Evolutionary conservation across 257 asterid genomes (phyloP).

Genomic region (Solanum chmielewskii): DNA sequence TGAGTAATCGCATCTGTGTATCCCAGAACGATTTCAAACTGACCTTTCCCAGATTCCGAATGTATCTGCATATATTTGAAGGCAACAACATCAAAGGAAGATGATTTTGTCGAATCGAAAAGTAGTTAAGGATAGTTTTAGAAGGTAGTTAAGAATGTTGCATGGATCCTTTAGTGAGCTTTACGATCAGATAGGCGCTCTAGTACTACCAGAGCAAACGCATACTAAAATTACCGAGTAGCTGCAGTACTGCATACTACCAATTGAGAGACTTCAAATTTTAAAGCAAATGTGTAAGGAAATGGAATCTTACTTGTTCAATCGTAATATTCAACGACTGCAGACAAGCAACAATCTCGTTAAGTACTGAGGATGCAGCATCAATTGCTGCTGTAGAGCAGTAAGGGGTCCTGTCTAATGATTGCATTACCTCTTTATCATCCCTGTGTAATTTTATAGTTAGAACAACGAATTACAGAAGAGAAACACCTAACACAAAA

Average conservation of each 20-base stretch:
- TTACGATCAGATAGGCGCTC: neutral
- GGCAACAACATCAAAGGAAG: neutral
- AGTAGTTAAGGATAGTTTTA: too few species aligned
- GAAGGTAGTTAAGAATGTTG: too few species aligned
- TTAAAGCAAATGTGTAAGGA: neutral
- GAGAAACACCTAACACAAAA: neutral
- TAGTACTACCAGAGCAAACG: neutral
- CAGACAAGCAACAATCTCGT: slow-evolving; percentile 51
- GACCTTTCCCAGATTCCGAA: slow-evolving; percentile 86
- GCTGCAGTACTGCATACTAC: neutral
- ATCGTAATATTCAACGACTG: slow-evolving; percentile 59
- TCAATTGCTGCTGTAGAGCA: slow-evolving; percentile 72
- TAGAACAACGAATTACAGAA: neutral
- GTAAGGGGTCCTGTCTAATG: slow-evolving; percentile 62
- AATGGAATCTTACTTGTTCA: slow-evolving; percentile 53
- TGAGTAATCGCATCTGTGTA: slow-evolving; percentile 52
- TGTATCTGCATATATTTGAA: slow-evolving; percentile 40
- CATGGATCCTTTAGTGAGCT: too few species aligned
- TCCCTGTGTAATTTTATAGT: slow-evolving; percentile 28
- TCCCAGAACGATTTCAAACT: slow-evolving; percentile 65
- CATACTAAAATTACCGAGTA: neutral
- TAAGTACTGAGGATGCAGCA: slow-evolving; percentile 67
- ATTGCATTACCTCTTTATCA: slow-evolving; percentile 69
- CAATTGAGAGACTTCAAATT: neutral
- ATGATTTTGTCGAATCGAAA: neutral